These are phyloP conservation scores for Colletotrichum graminicola DNA, from an alignment of 2,329 filamentous ascomycete species.

Conservation along the genomic window DNA sequence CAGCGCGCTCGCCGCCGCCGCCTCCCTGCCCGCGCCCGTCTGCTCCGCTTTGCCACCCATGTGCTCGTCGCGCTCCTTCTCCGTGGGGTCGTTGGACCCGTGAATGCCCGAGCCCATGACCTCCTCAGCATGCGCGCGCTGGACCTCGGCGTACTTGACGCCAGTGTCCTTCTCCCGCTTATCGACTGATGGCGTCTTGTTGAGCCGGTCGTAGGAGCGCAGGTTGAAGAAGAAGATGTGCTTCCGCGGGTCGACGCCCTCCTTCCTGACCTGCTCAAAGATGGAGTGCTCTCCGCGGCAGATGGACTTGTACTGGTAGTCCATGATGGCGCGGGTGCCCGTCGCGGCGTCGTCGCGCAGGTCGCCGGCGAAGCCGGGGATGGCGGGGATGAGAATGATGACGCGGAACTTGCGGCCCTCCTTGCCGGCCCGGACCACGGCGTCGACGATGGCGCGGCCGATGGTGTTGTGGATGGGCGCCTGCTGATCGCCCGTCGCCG, in stretches of 20 bases:
- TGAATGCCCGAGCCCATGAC: slow-evolving; percentile 84
- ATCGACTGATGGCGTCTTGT: slow-evolving; percentile 80
- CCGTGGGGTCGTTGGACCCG: slow-evolving; percentile 60
- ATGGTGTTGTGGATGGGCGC: slow-evolving; percentile 88
- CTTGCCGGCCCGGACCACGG: slow-evolving; percentile 82
- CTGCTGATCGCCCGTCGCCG: slow-evolving; percentile 90
- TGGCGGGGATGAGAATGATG: slow-evolving; percentile 89
- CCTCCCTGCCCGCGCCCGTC: slow-evolving; percentile 43
- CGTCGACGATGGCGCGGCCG: slow-evolving; percentile 90
- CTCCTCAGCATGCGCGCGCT: slow-evolving; percentile 88
- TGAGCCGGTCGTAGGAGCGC: slow-evolving; percentile 91
- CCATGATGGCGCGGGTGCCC: slow-evolving; percentile 95
- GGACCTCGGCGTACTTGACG: slow-evolving; percentile 86
- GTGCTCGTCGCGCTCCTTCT: slow-evolving; percentile 62
- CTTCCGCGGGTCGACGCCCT: slow-evolving; percentile 81
- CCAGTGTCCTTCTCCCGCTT: slow-evolving; percentile 85
- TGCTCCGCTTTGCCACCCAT: slow-evolving; percentile 59
- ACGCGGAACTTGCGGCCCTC: slow-evolving; percentile 90
- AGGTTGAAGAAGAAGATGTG: slow-evolving; percentile 96
- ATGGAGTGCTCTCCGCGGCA: slow-evolving; percentile 93
- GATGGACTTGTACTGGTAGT: slow-evolving; percentile 98
- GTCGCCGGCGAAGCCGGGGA: slow-evolving; percentile 95
- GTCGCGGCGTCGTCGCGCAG: slow-evolving; percentile 84
- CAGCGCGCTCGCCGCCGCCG: slow-evolving; percentile 53
- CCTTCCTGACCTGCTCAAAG: slow-evolving; percentile 77